phyloP scores from a whole-genome alignment of 1,139 yeast species.

The Pichia sp. region DNA sequence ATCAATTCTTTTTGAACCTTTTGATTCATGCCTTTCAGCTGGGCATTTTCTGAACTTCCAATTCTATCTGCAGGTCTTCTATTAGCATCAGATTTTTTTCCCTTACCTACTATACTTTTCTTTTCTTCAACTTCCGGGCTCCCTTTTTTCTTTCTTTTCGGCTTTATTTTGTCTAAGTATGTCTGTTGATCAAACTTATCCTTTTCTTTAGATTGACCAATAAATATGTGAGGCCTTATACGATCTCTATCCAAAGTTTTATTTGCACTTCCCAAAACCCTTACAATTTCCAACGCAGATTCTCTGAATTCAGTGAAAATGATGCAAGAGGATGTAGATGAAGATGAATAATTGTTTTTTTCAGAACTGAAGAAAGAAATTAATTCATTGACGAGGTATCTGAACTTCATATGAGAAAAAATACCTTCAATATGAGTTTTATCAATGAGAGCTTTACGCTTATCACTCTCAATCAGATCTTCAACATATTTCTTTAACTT shows the following conservation, averaged over 20 bases:
- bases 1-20: slow-evolving; percentile 70
- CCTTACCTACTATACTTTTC: slow-evolving; percentile 1
- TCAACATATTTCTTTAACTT: slow-evolving; percentile 45
- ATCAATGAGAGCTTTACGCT: slow-evolving; percentile 35
- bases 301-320: slow-evolving; percentile 85
- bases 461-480: slow-evolving; percentile 35
- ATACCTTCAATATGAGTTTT: slow-evolving; percentile 24
- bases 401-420: slow-evolving; percentile 71
- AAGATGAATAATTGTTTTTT: slow-evolving; percentile 22
- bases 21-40: slow-evolving; percentile 62
- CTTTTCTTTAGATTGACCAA: slow-evolving; percentile 71
- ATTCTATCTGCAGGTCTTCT: slow-evolving; percentile 24
- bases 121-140: slow-evolving; percentile 30
- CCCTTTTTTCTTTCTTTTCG: slow-evolving; percentile 36
- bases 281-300: slow-evolving; percentile 82
- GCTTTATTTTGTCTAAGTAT: slow-evolving; percentile 38
- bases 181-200: slow-evolving; percentile 58
- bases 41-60: slow-evolving; percentile 52
- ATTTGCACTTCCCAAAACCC: slow-evolving; percentile 48
- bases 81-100: slow-evolving; percentile 6
- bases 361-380: slow-evolving; percentile 44
- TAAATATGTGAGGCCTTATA: slow-evolving; percentile 77
- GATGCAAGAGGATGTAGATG: slow-evolving; percentile 55
- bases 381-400: slow-evolving; percentile 54
- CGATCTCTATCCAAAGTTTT: slow-evolving; percentile 12